Evolutionary conservation across 2,329 filamentous ascomycete species (phyloP).

Genomic region (Colletotrichum coccodes): DNA sequence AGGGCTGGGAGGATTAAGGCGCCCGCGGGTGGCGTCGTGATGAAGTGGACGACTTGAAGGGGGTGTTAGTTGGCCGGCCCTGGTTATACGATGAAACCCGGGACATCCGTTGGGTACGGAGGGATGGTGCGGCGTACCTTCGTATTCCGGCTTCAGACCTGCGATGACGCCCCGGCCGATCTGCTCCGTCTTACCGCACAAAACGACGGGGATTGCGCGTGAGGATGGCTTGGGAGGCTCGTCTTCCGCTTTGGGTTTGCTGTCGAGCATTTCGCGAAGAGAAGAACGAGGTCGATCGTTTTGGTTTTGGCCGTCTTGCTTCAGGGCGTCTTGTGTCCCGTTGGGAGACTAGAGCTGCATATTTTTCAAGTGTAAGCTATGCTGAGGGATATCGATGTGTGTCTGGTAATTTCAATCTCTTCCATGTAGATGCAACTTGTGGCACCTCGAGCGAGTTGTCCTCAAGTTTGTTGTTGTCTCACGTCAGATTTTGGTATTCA

Average conservation of each 20-base stretch:
- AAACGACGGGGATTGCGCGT: constrained; percentile 33
- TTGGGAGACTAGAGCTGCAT: constrained; percentile 19
- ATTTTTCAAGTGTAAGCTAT: too few species aligned
- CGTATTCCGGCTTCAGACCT: constrained; percentile 39
- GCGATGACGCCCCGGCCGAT: constrained; percentile 37
- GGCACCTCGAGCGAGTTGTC: neutral
- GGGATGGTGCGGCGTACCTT: constrained; percentile 34
- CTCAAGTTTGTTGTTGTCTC: neutral
- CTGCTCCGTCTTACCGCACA: constrained; percentile 38
- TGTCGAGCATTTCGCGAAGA: neutral
- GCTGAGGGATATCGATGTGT: too few species aligned
- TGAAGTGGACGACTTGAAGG: constrained; percentile 31
- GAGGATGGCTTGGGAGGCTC: neutral
- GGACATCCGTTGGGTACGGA: neutral
- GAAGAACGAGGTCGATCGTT: neutral
- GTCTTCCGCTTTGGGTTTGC: neutral
- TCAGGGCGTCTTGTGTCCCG: neutral
- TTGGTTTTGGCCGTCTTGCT: neutral
- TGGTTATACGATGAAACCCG: too few species aligned
- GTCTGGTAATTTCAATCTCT: too few species aligned
- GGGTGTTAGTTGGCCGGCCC: neutral
- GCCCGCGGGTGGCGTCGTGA: constrained; percentile 22
- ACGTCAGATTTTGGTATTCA: neutral
- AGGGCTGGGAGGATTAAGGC: constrained; percentile 32
- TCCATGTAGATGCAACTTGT: too few species aligned